Percentiles rank a stretch among this genome's conserved stretches.
phyloP scores from a whole-genome alignment of 1,139 yeast genomes.

The Scheffersomyces illinoinensis region DNA sequence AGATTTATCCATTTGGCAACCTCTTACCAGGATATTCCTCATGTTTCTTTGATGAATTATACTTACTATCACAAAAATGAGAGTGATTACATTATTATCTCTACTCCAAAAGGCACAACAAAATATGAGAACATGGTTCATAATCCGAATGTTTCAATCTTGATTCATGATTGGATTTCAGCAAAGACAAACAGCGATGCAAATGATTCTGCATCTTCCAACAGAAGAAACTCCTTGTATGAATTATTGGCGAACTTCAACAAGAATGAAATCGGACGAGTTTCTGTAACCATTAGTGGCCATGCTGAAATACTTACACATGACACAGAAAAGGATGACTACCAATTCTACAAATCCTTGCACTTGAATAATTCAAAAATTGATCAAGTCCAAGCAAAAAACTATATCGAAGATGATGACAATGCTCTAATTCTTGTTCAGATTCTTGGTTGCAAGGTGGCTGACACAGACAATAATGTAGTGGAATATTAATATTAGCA shows the following conservation, averaged over 20 bases:
- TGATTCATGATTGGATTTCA: conserved; percentile 86
- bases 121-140: conserved; percentile 65
- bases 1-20: conserved; percentile 84
- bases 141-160: conserved; percentile 75
- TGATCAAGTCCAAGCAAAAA: conserved; percentile 64
- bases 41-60: conserved; percentile 87
- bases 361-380: conserved; percentile 62
- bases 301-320: conserved; percentile 56
- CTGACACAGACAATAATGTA: conserved; percentile 74
- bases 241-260: conserved; percentile 71
- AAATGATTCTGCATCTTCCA: conserved; percentile 18
- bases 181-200: conserved; percentile 34
- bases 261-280: conserved; percentile 71
- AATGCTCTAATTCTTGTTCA: conserved; percentile 66
- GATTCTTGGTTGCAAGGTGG: conserved; percentile 70
- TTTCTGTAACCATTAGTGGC: conserved; percentile 79
- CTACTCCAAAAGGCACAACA: conserved; percentile 68
- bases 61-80: conserved; percentile 53
- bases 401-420: conserved; percentile 50
- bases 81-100: conserved; percentile 57
- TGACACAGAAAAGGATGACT: conserved; percentile 40
- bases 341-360: conserved; percentile 59
- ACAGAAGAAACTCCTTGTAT: conserved; percentile 48
- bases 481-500: conserved; percentile 34
- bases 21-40: conserved; percentile 65